phyloP scores from a whole-genome alignment of 768 basidiomycete genomes.

The Pisolithus marmoratus region DNA sequence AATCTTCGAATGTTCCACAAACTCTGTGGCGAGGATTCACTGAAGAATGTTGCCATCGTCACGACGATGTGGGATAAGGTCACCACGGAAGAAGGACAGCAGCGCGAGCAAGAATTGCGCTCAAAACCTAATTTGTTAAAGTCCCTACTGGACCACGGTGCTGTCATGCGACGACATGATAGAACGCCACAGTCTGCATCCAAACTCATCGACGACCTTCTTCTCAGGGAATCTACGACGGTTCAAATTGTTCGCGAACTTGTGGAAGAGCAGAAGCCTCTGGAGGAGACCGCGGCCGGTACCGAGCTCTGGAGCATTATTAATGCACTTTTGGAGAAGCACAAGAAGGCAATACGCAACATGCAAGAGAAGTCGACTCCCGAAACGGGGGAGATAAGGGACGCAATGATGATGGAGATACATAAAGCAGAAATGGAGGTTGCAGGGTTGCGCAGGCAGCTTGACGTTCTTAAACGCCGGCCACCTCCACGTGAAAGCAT shows the following conservation, averaged over 20 bases:
- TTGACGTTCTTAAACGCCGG: background rate
- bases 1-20: slow-evolving; percentile 40
- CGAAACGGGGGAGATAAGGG: background rate
- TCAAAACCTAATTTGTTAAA: background rate
- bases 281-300: background rate
- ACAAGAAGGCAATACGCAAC: background rate
- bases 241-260: background rate
- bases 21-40: slow-evolving; percentile 37
- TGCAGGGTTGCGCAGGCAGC: background rate
- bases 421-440: background rate
- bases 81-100: slow-evolving; percentile 17
- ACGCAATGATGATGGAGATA: background rate
- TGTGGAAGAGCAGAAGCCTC: background rate
- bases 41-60: slow-evolving; percentile 40
- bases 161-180: background rate
- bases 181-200: background rate
- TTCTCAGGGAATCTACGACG: background rate
- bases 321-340: background rate
- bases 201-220: background rate
- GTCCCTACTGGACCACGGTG: background rate
- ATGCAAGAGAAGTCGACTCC: background rate
- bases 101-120: slow-evolving; percentile 32
- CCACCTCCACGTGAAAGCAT: no score
- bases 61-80: slow-evolving; percentile 43
- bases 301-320: background rate